Evolutionary conservation across 768 basidiomycete species (phyloP).

Genomic region (Tricholoma bakamatsutake): DNA sequence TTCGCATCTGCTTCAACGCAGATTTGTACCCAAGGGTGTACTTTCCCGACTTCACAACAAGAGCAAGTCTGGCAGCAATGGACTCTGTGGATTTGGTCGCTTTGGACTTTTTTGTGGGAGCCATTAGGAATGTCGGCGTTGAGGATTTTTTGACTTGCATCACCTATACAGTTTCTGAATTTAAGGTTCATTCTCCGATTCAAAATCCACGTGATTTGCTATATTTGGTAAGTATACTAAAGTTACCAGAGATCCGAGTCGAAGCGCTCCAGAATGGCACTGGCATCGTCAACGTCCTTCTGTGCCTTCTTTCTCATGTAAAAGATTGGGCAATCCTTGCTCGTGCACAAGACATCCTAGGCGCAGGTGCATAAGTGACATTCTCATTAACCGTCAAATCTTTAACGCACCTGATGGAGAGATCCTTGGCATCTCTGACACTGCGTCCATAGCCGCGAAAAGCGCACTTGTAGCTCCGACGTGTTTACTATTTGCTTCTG

Average conservation of each 20-base stretch:
- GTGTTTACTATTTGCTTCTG: conserved; percentile 78
- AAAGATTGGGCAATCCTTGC: conserved; percentile 97
- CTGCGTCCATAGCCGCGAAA: conserved; percentile 96
- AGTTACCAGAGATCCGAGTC: conserved; percentile 65
- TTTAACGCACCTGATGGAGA: conserved; percentile 69
- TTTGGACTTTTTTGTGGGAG: conserved; percentile 94
- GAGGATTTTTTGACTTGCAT: not conserved
- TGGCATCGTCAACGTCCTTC: conserved; percentile 92
- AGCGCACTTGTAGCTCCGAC: conserved; percentile 82
- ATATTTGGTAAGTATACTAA: not conserved
- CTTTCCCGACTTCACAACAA: conserved; percentile 99
- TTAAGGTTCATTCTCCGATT: conserved; percentile 25
- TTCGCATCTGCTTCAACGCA: conserved; percentile 97
- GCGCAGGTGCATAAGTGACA: not conserved
- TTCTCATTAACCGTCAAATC: not conserved
- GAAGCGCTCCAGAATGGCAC: conserved; percentile 76
- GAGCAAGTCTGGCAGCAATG: conserved; percentile 85
- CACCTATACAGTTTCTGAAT: conserved; percentile 27
- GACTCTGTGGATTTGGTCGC: conserved; percentile 90
- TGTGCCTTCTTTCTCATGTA: conserved; percentile 99
- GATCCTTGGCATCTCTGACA: conserved; percentile 99
- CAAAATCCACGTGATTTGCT: conserved; percentile 3
- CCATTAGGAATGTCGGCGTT: conserved; percentile 54
- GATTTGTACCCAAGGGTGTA: conserved; percentile 98
- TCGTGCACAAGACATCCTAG: conserved; percentile 93